Percentiles rank a stretch among this genome's conserved stretches.
phyloP scores from a whole-genome alignment of 257 asterid genomes.

The Petunia axillaris region DNA sequence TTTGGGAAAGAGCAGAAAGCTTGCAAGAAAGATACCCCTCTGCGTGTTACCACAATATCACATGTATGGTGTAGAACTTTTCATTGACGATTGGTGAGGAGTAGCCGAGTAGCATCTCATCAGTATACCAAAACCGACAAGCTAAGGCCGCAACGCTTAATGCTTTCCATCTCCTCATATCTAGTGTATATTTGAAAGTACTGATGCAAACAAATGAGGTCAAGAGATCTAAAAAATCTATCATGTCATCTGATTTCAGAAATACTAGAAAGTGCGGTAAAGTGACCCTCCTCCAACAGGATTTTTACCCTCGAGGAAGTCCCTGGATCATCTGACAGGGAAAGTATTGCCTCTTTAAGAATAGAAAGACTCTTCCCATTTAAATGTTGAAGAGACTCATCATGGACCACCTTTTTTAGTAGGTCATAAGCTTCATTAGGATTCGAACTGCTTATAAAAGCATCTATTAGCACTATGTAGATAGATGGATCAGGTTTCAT shows the following conservation, averaged over 20 bases:
- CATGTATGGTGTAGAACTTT: neutral
- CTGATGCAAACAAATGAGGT: neutral
- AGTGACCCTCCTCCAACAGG: conserved; percentile 30
- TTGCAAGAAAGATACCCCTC: neutral
- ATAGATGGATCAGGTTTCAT: conserved; percentile 67
- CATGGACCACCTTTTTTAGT: conserved; percentile 50
- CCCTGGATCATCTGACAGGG: conserved; percentile 34
- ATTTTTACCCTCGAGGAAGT: conserved; percentile 36
- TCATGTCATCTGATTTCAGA: conserved; percentile 20
- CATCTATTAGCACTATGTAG: conserved; percentile 54
- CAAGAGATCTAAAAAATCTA: neutral
- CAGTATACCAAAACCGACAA: neutral
- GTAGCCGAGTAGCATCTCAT: neutral
- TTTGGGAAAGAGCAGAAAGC: conserved; percentile 4
- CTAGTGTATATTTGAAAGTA: neutral
- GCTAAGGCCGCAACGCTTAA: neutral
- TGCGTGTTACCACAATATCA: neutral
- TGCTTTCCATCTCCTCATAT: neutral
- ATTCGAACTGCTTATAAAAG: conserved; percentile 56
- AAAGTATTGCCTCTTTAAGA: conserved; percentile 40
- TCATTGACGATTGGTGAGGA: neutral
- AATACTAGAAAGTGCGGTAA: conserved; percentile 28
- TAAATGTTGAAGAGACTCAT: conserved; percentile 33
- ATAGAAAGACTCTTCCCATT: conserved; percentile 37
- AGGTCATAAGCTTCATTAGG: conserved; percentile 48